Percentiles rank a stretch among this genome's conserved stretches.
Evolutionary conservation across 192 early-diverging fungal genomes (phyloP).

Genomic region (Coemansia sp.): DNA sequence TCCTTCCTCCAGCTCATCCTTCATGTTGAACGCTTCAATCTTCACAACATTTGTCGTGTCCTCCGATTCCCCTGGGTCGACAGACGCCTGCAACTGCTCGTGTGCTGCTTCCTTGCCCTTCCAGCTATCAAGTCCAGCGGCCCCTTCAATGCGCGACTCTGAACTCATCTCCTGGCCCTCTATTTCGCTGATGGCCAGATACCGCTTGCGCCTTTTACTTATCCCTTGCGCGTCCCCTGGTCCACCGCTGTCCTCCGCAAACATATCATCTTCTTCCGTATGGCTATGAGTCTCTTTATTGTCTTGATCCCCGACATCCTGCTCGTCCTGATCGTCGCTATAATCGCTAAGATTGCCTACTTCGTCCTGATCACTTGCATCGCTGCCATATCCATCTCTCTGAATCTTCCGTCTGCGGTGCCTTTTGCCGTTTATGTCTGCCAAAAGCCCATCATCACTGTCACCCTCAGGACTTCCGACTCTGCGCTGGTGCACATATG

Average conservation of each 20-base stretch:
- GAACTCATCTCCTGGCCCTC: conserved; percentile 59
- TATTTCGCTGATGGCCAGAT: conserved; percentile 58
- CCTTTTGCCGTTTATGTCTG: conserved; percentile 29
- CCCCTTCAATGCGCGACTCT: conserved; percentile 13
- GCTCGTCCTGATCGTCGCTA: conserved; percentile 36
- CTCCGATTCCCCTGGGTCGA: neutral
- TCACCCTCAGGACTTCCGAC: conserved; percentile 19
- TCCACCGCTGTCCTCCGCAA: conserved; percentile 44
- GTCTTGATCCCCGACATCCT: conserved; percentile 10
- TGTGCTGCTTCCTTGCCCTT: neutral
- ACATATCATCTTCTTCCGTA: conserved; percentile 61
- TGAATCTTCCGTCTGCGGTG: conserved; percentile 15
- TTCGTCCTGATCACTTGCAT: conserved; percentile 37
- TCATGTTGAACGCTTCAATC: conserved; percentile 76
- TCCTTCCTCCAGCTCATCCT: conserved; percentile 69
- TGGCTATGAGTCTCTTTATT: conserved; percentile 1
- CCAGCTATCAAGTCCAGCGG: neutral
- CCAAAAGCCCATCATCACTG: conserved; percentile 29
- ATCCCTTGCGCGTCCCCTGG: conserved; percentile 9
- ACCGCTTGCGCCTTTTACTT: conserved; percentile 33
- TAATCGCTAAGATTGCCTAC: conserved; percentile 31
- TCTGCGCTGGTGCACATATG: neutral
- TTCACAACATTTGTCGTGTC: neutral
- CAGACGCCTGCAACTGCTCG: conserved; percentile 1
- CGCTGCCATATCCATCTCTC: conserved; percentile 37